These are phyloP conservation scores for Striga asiatica DNA, from an alignment of 257 asterid genomes.

Conservation along the genomic window DNA sequence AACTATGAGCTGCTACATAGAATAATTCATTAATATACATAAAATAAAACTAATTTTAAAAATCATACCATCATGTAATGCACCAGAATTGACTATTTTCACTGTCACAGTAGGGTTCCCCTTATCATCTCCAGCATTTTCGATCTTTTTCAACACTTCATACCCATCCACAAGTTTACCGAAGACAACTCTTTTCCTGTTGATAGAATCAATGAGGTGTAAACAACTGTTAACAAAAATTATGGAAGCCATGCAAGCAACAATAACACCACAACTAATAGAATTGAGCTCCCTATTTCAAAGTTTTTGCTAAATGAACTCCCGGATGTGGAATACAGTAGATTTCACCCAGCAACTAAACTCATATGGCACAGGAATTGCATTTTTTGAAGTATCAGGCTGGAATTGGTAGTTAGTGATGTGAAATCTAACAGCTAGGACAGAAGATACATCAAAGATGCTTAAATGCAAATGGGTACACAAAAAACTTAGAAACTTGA, in stretches of 20 bases:
- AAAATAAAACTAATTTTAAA: not conserved
- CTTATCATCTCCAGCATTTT: slow-evolving; percentile 71
- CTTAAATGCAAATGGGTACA: not conserved
- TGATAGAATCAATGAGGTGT: slow-evolving; percentile 12
- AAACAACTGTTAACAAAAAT: not conserved
- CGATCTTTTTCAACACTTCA: slow-evolving; percentile 81
- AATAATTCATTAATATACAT: not conserved
- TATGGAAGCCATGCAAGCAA: not conserved
- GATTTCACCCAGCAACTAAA: not conserved
- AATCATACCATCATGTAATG: slow-evolving; percentile 61
- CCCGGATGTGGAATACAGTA: no score
- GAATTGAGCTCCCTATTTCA: not conserved
- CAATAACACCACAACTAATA: not conserved
- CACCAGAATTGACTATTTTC: slow-evolving; percentile 84
- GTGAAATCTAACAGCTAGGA: not conserved
- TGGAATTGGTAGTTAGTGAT: not conserved
- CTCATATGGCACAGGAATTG: not conserved
- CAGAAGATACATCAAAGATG: not conserved
- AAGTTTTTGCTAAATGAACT: not conserved
- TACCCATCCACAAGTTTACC: slow-evolving; percentile 87
- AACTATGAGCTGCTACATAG: not conserved
- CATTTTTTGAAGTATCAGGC: not conserved
- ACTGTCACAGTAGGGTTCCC: slow-evolving; percentile 87
- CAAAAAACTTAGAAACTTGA: not conserved
- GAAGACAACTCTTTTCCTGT: slow-evolving; percentile 80